These are phyloP conservation scores for Colletotrichum graminicola DNA, from an alignment of 2,329 filamentous ascomycete species.

Conservation along the genomic window DNA sequence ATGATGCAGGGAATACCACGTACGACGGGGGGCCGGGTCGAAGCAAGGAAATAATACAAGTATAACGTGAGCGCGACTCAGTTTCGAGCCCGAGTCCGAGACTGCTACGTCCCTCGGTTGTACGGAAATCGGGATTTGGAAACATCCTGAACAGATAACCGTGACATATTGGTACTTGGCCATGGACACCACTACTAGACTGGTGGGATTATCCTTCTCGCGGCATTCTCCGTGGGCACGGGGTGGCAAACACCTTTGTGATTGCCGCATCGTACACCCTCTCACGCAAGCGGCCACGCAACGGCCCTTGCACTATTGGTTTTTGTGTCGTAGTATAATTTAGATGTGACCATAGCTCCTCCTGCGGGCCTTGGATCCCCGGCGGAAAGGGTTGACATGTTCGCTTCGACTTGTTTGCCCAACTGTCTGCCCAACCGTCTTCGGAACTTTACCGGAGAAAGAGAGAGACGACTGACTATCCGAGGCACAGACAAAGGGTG, in stretches of 20 bases:
- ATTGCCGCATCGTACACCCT: not conserved
- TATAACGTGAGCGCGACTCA: not conserved
- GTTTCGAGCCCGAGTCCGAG: too few species aligned
- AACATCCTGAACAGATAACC: not conserved
- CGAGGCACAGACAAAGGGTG: not conserved
- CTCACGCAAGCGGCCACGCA: not conserved
- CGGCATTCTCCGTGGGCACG: not conserved
- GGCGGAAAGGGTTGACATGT: not conserved
- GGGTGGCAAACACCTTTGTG: not conserved
- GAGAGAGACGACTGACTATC: not conserved
- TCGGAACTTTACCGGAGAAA: too few species aligned
- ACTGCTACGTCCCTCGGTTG: not conserved
- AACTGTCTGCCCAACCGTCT: too few species aligned
- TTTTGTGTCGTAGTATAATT: not conserved
- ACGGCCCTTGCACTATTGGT: not conserved
- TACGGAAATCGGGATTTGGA: not conserved
- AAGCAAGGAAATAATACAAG: not conserved
- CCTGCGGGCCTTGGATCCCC: too few species aligned
- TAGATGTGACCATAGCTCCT: conserved; percentile 11
- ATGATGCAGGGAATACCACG: not conserved
- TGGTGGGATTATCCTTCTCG: not conserved
- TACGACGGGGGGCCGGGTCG: not conserved
- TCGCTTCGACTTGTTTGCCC: too few species aligned
- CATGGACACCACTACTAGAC: not conserved
- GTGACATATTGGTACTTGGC: not conserved